Conservation (phyloP, 495 filamentous ascomycete species). For the Jackrogersella multiformis region DNA sequence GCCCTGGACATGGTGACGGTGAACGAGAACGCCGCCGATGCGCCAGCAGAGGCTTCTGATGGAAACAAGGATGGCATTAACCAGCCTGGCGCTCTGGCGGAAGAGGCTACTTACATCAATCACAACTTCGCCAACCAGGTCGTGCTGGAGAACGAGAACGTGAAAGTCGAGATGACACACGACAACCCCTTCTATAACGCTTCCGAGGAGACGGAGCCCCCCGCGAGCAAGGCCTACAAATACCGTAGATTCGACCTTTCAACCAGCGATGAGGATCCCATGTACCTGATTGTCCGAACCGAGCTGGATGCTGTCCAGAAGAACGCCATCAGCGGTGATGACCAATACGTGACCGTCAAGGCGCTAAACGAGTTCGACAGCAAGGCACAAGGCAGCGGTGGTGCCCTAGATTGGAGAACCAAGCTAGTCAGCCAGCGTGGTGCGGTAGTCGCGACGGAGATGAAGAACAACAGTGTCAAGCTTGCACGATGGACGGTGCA, state of each 20-base stretch:
- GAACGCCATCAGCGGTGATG: slow-evolving; percentile 85
- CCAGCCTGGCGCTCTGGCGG: slow-evolving; percentile 85
- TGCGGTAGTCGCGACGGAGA: slow-evolving; percentile 97
- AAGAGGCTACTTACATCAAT: slow-evolving; percentile 99
- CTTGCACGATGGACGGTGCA: slow-evolving; percentile 96
- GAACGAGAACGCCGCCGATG: slow-evolving; percentile 98
- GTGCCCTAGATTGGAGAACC: slow-evolving; percentile 92
- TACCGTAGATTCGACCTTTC: slow-evolving; percentile 96
- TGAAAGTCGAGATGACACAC: slow-evolving; percentile 82
- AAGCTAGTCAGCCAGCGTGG: slow-evolving; percentile 93
- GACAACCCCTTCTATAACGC: slow-evolving; percentile 98
- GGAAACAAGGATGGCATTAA: slow-evolving; percentile 95
- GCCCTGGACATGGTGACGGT: slow-evolving; percentile 97
- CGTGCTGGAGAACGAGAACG: slow-evolving; percentile 77
- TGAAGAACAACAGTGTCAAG: slow-evolving; percentile 99
- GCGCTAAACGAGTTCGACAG: slow-evolving; percentile 98
- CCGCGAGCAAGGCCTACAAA: slow-evolving; percentile 96
- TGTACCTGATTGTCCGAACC: slow-evolving; percentile 92
- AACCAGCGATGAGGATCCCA: slow-evolving; percentile 88
- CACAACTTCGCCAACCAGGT: slow-evolving; percentile 98
- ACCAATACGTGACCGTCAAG: slow-evolving; percentile 91
- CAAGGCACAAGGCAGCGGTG: slow-evolving; percentile 94
- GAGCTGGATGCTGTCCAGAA: slow-evolving; percentile 96
- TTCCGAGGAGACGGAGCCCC: slow-evolving; percentile 87
- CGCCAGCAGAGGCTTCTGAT: slow-evolving; percentile 88